Percentiles rank a stretch among this genome's conserved stretches.
phyloP scores from a whole-genome alignment of 345 rosid genomes.

The Gossypium sturtianum region DNA sequence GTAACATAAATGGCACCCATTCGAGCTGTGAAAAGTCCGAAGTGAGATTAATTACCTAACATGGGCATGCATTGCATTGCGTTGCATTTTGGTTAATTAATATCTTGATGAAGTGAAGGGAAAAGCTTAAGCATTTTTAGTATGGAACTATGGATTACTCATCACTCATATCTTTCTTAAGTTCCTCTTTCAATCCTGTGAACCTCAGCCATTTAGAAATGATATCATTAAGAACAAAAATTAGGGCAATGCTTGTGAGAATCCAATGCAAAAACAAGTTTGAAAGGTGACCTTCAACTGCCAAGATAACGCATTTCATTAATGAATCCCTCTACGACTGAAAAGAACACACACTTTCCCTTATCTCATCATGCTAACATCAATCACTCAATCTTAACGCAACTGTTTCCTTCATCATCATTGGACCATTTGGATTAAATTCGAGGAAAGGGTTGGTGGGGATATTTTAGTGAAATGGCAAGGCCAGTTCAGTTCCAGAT shows the following conservation, averaged over 20 bases:
- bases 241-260: conserved; percentile 7
- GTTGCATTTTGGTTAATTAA: too few relatives aligned
- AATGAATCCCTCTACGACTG: conserved; percentile 1
- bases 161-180: conserved; percentile 1
- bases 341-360: neutral
- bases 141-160: too few relatives aligned
- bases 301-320: conserved; percentile 12
- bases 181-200: conserved; percentile 6
- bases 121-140: too few relatives aligned
- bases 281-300: conserved; percentile 32
- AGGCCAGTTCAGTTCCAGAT: conserved; percentile 20
- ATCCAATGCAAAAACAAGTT: conserved; percentile 31
- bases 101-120: too few relatives aligned
- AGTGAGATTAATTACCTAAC: conserved; percentile 10
- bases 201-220: conserved; percentile 17
- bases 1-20: neutral
- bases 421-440: conserved; percentile 30
- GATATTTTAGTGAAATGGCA: conserved; percentile 11
- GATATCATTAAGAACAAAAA: neutral
- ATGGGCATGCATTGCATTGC: too few relatives aligned
- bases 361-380: neutral
- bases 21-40: conserved; percentile 8
- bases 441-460: conserved; percentile 5
- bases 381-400: neutral
- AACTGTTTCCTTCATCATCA: conserved; percentile 16